phyloP scores from a whole-genome alignment of 2,329 filamentous ascomycete genomes.

The Pochonia chlamydosporia region DNA sequence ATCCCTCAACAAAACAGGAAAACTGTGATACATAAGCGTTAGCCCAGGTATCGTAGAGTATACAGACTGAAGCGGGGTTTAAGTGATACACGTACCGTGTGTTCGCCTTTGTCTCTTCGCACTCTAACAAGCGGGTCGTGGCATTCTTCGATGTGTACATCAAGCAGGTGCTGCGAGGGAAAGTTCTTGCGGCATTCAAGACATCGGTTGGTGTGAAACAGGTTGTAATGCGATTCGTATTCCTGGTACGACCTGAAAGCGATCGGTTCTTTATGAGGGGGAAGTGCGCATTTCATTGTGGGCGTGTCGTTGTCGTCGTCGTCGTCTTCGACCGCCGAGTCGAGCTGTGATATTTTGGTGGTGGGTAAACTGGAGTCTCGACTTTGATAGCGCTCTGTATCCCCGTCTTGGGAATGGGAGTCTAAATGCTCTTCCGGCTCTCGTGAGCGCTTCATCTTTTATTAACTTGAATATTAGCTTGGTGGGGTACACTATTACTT shows the following conservation, averaged over 20 bases:
- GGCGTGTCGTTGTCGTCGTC: constrained; percentile 32
- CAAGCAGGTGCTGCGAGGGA: constrained; percentile 73
- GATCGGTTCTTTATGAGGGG: constrained; percentile 67
- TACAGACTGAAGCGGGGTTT: no score
- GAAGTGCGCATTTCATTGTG: constrained; percentile 72
- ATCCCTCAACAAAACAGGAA: constrained; percentile 83
- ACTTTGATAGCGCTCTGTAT: constrained; percentile 11
- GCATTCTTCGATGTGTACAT: constrained; percentile 82
- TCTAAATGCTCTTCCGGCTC: constrained; percentile 45
- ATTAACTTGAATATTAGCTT: neutral
- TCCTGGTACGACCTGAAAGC: constrained; percentile 70
- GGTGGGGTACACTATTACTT: constrained; percentile 9
- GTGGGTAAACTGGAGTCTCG: constrained; percentile 18
- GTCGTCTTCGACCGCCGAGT: constrained; percentile 32
- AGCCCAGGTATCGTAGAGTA: no score
- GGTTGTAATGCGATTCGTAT: constrained; percentile 82
- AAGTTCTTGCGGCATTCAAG: constrained; percentile 82
- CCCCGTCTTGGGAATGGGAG: constrained; percentile 15
- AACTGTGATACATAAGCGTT: constrained; percentile 62
- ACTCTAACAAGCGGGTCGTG: constrained; percentile 77
- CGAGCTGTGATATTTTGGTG: constrained; percentile 57
- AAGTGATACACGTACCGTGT: constrained; percentile 75
- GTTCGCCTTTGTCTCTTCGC: constrained; percentile 73
- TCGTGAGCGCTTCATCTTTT: constrained; percentile 58
- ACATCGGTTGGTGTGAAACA: constrained; percentile 79